Evolutionary conservation across 768 basidiomycete genomes (phyloP), one percentile per base, ranked within the genome.

Genomic region (Tylopilus balloui): DNA sequence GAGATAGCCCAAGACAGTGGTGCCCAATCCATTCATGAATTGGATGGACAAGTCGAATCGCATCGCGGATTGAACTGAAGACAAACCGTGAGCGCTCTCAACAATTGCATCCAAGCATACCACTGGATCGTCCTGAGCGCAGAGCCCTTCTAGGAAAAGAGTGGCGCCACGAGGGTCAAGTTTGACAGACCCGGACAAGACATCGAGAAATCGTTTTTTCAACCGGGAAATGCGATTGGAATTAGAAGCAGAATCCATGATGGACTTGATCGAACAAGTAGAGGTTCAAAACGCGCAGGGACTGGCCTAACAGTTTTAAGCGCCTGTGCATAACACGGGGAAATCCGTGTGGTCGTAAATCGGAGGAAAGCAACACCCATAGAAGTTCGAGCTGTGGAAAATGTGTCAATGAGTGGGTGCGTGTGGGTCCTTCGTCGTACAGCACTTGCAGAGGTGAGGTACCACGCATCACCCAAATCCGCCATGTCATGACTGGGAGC

Each of bases 111-210:
- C 51, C 46, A 78, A 48, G 56, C 74, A 77, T 8, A 50, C 53
- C 4, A 60, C 57, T 2, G 72, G 59, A 36, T 78, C 73, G 5
- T 64, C 58, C 45, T 75, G 73, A 12, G 53, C 56, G 56, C 68
- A 77, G 9, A 81, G 62, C 0, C 72, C 75, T 48, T 81, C 72
- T 4, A 81, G 56, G 46, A 80, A 80, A 10, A 65, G 68, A 1
- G 40, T 20, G 15, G 53, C 47, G 2, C 56, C 42, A 6, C 55
- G 55, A 24, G 56, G 10, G 3, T 65, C 54, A 6, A 77, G 40
- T 7, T 40, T 20, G 8, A 54, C 53, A 23, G 57, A 55, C 6
- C 71, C 74, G 13, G 42, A 47, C 0, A 74, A 34, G 6, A 75
- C 53, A 27, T 59, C 41, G 10, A 67, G 43, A 31, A 76, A 69